Percentiles rank a stretch among this genome's conserved stretches.
Conservation (phyloP, 2,329 filamentous ascomycete genomes). For the Neonectria sp. region DNA sequence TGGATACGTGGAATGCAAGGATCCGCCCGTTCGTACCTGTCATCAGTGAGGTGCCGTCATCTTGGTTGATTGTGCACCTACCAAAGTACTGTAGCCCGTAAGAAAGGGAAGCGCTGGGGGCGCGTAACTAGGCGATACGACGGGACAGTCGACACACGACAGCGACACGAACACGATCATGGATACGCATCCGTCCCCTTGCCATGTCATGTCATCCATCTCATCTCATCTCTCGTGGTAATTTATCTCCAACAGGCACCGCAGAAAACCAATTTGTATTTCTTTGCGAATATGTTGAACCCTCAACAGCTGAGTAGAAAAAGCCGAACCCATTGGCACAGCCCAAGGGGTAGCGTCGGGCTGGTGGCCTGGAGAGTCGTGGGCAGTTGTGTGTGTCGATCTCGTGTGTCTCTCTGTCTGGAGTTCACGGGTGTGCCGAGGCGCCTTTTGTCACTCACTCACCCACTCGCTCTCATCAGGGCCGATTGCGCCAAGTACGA, state of each 20-base stretch:
- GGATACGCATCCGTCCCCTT: conserved; percentile 19
- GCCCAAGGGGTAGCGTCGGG: background rate
- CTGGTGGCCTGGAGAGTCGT: background rate
- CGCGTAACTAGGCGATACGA: background rate
- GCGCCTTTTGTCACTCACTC: background rate
- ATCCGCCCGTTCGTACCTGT: background rate
- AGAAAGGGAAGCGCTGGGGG: too few species aligned
- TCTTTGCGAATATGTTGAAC: conserved; percentile 12
- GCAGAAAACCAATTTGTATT: background rate
- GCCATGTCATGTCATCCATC: conserved; percentile 2
- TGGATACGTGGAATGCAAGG: background rate
- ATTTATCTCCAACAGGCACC: conserved; percentile 19
- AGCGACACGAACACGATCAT: conserved; percentile 13
- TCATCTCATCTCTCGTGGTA: conserved; percentile 24
- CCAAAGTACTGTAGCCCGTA: too few species aligned
- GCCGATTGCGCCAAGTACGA: background rate
- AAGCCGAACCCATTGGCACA: background rate
- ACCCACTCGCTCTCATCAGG: background rate
- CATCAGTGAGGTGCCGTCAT: background rate
- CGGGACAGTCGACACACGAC: background rate
- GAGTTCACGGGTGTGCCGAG: background rate
- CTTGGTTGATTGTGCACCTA: background rate
- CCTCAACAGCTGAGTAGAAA: conserved; percentile 5
- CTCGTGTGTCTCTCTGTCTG: background rate
- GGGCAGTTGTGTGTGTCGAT: background rate